Percentiles rank a stretch among this genome's conserved stretches.
These are phyloP conservation scores for Pyrus hybrid DNA, from an alignment of 331 rosid genomes.

Conservation along the genomic window DNA sequence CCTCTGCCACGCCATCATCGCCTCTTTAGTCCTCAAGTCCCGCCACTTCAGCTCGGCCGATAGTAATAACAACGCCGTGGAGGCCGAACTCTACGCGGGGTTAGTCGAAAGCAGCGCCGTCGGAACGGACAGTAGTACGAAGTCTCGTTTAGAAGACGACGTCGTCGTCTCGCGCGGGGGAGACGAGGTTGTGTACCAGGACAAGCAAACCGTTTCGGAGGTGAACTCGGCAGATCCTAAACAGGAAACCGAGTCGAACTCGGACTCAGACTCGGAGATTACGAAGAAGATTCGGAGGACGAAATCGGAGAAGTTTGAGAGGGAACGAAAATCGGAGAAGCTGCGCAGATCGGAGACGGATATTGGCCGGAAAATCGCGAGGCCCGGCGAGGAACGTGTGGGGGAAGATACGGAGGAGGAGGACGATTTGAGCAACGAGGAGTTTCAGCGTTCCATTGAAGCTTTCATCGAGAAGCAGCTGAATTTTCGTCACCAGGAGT, in stretches of 20 bases:
- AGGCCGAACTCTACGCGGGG: conserved; percentile 15
- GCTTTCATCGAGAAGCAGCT: conserved; percentile 67
- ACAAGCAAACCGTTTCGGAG: conserved; percentile 32
- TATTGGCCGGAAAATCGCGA: neutral
- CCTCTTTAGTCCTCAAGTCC: conserved; percentile 48
- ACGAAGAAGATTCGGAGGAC: conserved; percentile 25
- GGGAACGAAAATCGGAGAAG: neutral
- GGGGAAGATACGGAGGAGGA: conserved; percentile 11
- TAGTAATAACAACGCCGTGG: neutral
- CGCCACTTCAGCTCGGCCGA: conserved; percentile 13
- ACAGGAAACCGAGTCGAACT: neutral
- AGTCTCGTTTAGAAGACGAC: neutral
- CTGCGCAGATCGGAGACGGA: conserved; percentile 49
- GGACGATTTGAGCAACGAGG: conserved; percentile 57
- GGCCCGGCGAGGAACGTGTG: conserved; percentile 3
- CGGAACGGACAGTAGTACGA: neutral
- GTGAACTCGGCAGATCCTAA: neutral
- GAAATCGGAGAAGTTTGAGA: conserved; percentile 31
- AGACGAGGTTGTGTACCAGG: conserved; percentile 27
- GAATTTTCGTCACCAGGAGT: conserved; percentile 54
- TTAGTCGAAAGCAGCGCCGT: neutral
- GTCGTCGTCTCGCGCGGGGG: neutral
- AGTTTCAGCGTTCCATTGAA: conserved; percentile 60
- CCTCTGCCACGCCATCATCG: conserved; percentile 57
- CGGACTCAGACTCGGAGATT: conserved; percentile 11